A percentile compares a stretch with the other conserved stretches of the same genome.
phyloP scores from a whole-genome alignment of 441 rosid genomes.

The Metrosideros polymorpha region DNA sequence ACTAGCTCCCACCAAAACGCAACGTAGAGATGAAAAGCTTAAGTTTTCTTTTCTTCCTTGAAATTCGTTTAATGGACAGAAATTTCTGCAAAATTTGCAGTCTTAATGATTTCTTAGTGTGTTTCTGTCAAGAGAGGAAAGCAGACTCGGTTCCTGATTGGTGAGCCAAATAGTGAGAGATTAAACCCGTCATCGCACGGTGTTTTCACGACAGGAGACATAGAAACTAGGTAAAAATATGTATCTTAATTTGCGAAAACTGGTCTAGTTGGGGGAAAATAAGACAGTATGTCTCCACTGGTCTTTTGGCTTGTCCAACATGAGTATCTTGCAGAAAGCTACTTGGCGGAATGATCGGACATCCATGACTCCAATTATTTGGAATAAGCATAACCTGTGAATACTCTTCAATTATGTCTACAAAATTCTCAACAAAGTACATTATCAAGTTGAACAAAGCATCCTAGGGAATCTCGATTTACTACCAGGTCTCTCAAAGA shows the following conservation, averaged over 20 bases:
- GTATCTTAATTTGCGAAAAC: background rate
- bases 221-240: background rate
- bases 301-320: background rate
- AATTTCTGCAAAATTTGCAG: background rate
- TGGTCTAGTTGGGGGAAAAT: background rate
- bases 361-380: background rate
- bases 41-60: background rate
- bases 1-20: background rate
- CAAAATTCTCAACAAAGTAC: background rate
- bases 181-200: background rate
- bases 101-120: background rate
- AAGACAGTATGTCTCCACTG: background rate
- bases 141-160: background rate
- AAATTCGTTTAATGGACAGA: background rate
- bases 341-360: background rate
- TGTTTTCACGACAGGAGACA: background rate
- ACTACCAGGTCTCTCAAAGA: background rate
- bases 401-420: background rate
- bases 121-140: background rate
- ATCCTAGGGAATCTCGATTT: background rate
- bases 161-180: background rate
- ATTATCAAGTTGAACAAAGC: background rate
- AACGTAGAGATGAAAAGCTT: background rate
- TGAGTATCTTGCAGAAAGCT: background rate
- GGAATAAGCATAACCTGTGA: background rate